Evolutionary conservation across 148 eudicot species (phyloP), one percentile per base, ranked within the genome.

Genomic region (Dianthus caryophyllus): DNA sequence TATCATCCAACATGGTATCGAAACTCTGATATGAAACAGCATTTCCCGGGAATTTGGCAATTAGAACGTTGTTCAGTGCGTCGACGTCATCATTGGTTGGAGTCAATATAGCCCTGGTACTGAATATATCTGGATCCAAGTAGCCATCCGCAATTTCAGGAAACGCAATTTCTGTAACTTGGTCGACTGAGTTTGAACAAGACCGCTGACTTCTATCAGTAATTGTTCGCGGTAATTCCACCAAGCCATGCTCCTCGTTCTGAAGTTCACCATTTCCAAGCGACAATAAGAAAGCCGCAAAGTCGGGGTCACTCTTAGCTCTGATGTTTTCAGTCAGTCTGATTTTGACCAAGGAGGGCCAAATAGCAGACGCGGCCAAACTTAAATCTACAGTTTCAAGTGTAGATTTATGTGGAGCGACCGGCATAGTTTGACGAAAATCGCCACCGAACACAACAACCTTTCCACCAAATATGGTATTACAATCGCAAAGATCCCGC

Each of bases 41-140:
- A 1, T 24, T 24, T 0, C 69, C 62, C 0, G 27, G 38, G 16
- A 52, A 71, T 4, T 53, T 5, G 0, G 41, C 69, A 25, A 65
- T 65, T 0, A 65, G 11, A 5, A 0, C 7, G 5, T 2, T 13
- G 31, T 65, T 72, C 0, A 72, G 65, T 0, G 17, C 8, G 30
- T 72, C 65, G 0, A 64, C 70, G 11, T 47, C 64, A 4, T 55
- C 70, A 49, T 73, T 73, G 20, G 10, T 56, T 1, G 64, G 69
- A 2, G 70, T 46, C 10, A 71, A 20, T 2, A 71, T 65, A 4
- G 59, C 57, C 6, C 38, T 13, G 0, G 15, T 52, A 1, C 1
- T 46, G 1, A 24, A 39, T 1, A 22, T 71, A 18, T 14, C 41
- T 14, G 54, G 52, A 24, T 1, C 10, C 2, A 36, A 10, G 6